Evolutionary conservation across 2,329 filamentous ascomycete genomes (phyloP).

Genomic region (Colletotrichum australisinense): DNA sequence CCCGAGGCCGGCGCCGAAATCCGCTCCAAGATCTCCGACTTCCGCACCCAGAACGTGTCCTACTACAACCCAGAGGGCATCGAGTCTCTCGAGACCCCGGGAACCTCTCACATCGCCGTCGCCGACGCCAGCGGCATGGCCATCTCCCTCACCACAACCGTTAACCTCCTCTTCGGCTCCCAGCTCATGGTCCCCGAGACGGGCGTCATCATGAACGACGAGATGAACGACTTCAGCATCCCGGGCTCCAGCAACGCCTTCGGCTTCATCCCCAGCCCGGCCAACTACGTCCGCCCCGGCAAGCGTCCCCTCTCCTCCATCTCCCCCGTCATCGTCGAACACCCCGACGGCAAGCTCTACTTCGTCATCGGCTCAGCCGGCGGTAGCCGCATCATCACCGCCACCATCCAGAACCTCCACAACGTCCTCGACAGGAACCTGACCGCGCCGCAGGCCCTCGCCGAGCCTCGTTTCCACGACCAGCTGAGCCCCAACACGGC

Average conservation of each 20-base stretch:
- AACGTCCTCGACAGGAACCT: constrained; percentile 77
- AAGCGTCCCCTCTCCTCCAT: constrained; percentile 86
- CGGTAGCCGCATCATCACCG: constrained; percentile 85
- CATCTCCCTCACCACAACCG: constrained; percentile 81
- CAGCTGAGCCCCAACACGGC: constrained; percentile 79
- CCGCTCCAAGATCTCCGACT: constrained; percentile 57
- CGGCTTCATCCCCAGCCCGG: constrained; percentile 78
- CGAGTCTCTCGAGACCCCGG: constrained; percentile 68
- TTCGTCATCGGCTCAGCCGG: constrained; percentile 83
- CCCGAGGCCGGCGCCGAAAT: constrained; percentile 65
- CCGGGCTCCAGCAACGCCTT: constrained; percentile 79
- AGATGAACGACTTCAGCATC: constrained; percentile 81
- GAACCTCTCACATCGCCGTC: constrained; percentile 75
- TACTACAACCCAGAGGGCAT: constrained; percentile 59
- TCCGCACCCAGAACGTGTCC: constrained; percentile 50
- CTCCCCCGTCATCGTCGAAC: constrained; percentile 80
- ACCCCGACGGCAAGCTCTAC: constrained; percentile 74
- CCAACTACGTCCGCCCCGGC: constrained; percentile 80
- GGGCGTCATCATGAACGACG: constrained; percentile 77
- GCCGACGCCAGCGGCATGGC: constrained; percentile 78
- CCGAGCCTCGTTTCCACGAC: constrained; percentile 80
- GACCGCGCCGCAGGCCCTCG: constrained; percentile 72
- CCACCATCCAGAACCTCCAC: constrained; percentile 82
- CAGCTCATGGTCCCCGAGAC: constrained; percentile 83
- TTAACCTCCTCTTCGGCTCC: constrained; percentile 85